Conservation (phyloP, 495 filamentous ascomycete species). For the Penicillium cosmopolitanum region DNA sequence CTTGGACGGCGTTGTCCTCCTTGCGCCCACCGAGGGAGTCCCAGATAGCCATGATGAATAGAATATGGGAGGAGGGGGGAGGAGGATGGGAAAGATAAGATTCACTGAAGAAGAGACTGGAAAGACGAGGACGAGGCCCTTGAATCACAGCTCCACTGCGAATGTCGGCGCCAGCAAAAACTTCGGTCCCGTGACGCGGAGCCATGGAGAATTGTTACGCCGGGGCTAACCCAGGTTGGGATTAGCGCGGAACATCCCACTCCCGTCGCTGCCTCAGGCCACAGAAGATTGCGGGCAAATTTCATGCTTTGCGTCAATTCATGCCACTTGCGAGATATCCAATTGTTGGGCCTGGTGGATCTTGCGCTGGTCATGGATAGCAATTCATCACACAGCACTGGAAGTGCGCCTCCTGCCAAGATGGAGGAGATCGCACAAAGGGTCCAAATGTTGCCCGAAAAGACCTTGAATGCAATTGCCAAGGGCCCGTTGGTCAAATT, state of each 20-base stretch:
- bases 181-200: slow-evolving; percentile 46
- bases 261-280: slow-evolving; percentile 27
- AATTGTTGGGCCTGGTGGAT: slow-evolving; percentile 22
- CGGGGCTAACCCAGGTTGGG: slow-evolving; percentile 35
- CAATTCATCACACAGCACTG: slow-evolving; percentile 22
- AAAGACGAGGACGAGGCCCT: slow-evolving; percentile 21
- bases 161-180: slow-evolving; percentile 44
- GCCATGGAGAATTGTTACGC: slow-evolving; percentile 28
- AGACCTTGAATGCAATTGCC: slow-evolving; percentile 40
- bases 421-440: slow-evolving; percentile 43
- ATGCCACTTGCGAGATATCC: slow-evolving; percentile 4
- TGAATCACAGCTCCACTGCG: slow-evolving; percentile 35
- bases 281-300: slow-evolving; percentile 23
- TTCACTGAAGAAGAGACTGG: slow-evolving; percentile 23
- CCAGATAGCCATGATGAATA: slow-evolving; percentile 74
- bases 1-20: slow-evolving; percentile 59
- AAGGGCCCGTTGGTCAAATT: slow-evolving; percentile 47
- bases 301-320: slow-evolving; percentile 20
- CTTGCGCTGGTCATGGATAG: slow-evolving; percentile 28
- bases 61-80: slow-evolving; percentile 4
- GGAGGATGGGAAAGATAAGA: slow-evolving; percentile 18
- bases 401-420: slow-evolving; percentile 17
- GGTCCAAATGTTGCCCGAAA: slow-evolving; percentile 44
- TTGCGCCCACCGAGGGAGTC: slow-evolving; percentile 85
- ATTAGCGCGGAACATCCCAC: slow-evolving; percentile 17